A percentile compares a stretch with the other conserved stretches of the same genome.
Conservation (phyloP, 371 early-diverging fungal genomes). For the Amoeboradix gromovi region DNA sequence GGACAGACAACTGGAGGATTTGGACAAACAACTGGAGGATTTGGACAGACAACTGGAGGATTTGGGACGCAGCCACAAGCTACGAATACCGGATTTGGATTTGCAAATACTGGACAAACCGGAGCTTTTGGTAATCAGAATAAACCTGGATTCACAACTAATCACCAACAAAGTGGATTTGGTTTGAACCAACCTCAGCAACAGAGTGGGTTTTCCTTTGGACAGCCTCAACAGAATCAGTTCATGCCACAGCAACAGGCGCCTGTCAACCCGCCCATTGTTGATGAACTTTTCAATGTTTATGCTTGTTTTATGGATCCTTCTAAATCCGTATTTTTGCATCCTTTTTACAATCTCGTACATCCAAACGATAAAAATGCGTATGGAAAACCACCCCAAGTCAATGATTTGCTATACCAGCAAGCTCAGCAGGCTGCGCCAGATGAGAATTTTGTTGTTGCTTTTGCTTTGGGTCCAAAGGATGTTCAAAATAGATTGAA, state of each 20-base stretch:
- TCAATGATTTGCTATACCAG: background rate
- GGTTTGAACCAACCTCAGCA: background rate
- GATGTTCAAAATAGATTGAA: background rate
- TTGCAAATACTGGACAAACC: background rate
- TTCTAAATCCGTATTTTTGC: background rate
- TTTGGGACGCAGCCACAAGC: background rate
- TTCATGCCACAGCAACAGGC: background rate
- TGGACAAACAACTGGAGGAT: background rate
- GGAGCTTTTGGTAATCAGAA: background rate
- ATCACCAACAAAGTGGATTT: background rate
- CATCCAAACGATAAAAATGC: background rate
- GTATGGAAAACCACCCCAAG: background rate
- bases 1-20: background rate
- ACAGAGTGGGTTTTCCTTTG: background rate
- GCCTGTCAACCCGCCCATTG: background rate
- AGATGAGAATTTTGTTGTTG: background rate
- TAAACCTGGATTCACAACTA: background rate
- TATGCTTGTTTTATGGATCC: background rate
- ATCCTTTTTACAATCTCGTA: background rate
- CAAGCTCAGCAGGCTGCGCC: background rate
- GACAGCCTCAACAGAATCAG: background rate
- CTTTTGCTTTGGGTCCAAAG: background rate
- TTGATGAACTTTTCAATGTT: background rate
- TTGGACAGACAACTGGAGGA: background rate
- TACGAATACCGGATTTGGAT: background rate